Conservation (phyloP, 2,329 filamentous ascomycete species). For the Cercospora sesami region DNA sequence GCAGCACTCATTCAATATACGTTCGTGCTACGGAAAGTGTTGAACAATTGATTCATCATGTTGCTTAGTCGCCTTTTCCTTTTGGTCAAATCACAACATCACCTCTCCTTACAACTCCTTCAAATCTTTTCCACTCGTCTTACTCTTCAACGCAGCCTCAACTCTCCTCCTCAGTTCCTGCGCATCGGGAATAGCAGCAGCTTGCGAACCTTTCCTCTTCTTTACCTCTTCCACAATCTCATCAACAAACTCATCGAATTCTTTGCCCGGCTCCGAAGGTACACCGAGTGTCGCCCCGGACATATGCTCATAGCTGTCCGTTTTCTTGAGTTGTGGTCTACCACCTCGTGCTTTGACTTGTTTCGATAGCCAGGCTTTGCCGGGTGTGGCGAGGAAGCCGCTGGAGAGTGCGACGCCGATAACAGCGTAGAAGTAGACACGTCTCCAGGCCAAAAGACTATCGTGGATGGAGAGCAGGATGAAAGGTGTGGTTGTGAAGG, state of each 20-base stretch:
- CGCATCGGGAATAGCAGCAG: conserved; percentile 42
- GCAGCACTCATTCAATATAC: too few species aligned
- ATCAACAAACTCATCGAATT: conserved; percentile 74
- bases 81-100: background rate
- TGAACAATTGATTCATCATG: background rate
- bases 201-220: conserved; percentile 50
- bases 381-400: conserved; percentile 77
- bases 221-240: conserved; percentile 76
- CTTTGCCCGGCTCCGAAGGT: conserved; percentile 70
- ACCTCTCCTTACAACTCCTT: conserved; percentile 5
- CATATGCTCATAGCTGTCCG: conserved; percentile 39
- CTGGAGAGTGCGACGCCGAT: conserved; percentile 65
- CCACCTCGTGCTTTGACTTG: conserved; percentile 42
- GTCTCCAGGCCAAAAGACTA: conserved; percentile 74
- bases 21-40: background rate
- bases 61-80: background rate
- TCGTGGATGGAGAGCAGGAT: conserved; percentile 72
- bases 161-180: conserved; percentile 56
- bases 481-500: conserved; percentile 82
- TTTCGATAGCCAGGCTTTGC: conserved; percentile 55
- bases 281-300: conserved; percentile 67
- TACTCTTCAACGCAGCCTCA: conserved; percentile 45
- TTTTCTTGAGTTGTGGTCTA: conserved; percentile 33
- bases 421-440: conserved; percentile 85
- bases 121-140: conserved; percentile 21